Percentiles rank a stretch among this genome's conserved stretches.
Evolutionary conservation across 371 early-diverging fungal species (phyloP).

Genomic region (Mucor sp.): DNA sequence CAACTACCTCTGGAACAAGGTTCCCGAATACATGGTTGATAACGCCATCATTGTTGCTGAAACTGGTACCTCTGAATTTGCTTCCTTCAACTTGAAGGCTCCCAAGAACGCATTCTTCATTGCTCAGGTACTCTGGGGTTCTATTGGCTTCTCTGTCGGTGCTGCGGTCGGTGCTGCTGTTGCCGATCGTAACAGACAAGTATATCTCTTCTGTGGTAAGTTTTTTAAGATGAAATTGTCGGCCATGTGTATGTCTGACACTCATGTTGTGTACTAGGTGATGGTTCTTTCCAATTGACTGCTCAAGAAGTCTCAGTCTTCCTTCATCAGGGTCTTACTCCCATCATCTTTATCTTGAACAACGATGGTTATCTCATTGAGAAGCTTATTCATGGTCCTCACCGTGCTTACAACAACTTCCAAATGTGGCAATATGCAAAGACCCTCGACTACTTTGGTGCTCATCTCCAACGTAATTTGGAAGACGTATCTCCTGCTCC

Average conservation of each 20-base stretch:
- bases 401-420: slow-evolving; percentile 51
- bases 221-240: too few relatives aligned
- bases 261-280: background rate
- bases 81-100: slow-evolving; percentile 34
- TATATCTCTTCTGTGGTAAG: slow-evolving; percentile 45
- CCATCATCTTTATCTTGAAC: slow-evolving; percentile 50
- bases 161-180: slow-evolving; percentile 39
- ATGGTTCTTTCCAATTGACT: slow-evolving; percentile 58
- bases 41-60: slow-evolving; percentile 46
- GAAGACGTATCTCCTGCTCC: background rate
- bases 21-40: slow-evolving; percentile 32
- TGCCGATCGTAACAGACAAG: slow-evolving; percentile 32
- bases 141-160: slow-evolving; percentile 45
- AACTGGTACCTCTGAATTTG: slow-evolving; percentile 55
- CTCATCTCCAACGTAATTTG: slow-evolving; percentile 26
- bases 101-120: slow-evolving; percentile 36
- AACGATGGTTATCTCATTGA: slow-evolving; percentile 60
- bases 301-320: slow-evolving; percentile 52
- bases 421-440: slow-evolving; percentile 51
- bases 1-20: slow-evolving; percentile 44
- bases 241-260: too few relatives aligned
- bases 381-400: slow-evolving; percentile 47
- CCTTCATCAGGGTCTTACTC: slow-evolving; percentile 44
- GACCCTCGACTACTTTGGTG: slow-evolving; percentile 45
- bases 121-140: slow-evolving; percentile 44